phyloP scores from a whole-genome alignment of 2,329 filamentous ascomycete genomes.

The Graphiopsis chlorocephala region DNA sequence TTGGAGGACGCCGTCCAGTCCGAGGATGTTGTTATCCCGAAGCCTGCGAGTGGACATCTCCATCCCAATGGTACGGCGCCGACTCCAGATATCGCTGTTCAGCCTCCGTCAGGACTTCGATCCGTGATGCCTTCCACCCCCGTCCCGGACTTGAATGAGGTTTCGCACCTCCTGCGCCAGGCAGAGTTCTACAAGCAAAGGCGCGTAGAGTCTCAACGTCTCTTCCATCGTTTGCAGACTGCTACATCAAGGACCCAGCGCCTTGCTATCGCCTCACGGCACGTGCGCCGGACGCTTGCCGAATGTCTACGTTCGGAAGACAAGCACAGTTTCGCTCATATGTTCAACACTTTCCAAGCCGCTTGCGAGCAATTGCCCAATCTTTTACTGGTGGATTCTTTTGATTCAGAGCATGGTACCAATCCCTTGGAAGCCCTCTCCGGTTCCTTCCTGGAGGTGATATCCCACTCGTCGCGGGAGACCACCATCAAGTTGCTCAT shows the following conservation, averaged over 20 bases:
- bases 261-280: constrained; percentile 15
- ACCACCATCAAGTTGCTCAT: constrained; percentile 76
- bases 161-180: constrained; percentile 73
- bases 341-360: constrained; percentile 77
- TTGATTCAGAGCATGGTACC: neutral
- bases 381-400: neutral
- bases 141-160: constrained; percentile 57
- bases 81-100: neutral
- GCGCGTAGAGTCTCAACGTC: constrained; percentile 68
- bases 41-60: neutral
- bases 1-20: neutral
- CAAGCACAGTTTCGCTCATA: constrained; percentile 69
- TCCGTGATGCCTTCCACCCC: neutral
- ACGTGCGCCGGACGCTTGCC: constrained; percentile 69
- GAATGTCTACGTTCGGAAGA: constrained; percentile 77
- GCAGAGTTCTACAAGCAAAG: constrained; percentile 81
- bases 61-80: neutral
- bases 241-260: constrained; percentile 73
- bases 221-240: constrained; percentile 71
- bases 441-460: constrained; percentile 55
- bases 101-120: neutral
- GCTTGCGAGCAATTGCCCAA: constrained; percentile 50
- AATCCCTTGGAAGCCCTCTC: neutral
- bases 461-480: constrained; percentile 72
- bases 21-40: neutral